These are phyloP conservation scores for Pyricularia sp. DNA, from an alignment of 2,329 filamentous ascomycete genomes.

Conservation along the genomic window DNA sequence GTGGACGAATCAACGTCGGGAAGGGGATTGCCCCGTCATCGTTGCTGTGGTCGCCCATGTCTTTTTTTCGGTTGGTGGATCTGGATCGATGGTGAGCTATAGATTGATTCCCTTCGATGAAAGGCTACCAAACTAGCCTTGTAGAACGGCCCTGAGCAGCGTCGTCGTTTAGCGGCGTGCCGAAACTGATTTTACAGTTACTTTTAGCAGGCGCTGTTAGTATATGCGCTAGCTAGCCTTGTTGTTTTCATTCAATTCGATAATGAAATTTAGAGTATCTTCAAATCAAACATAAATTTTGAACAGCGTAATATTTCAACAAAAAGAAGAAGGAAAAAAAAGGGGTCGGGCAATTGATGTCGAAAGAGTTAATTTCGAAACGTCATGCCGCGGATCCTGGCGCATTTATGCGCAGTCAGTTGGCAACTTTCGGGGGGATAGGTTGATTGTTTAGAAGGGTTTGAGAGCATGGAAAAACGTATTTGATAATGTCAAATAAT, in stretches of 20 bases:
- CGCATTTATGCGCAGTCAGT: background rate
- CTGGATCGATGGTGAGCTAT: background rate
- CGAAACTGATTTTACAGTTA: too few relatives aligned
- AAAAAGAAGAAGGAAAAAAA: background rate
- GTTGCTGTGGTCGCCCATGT: background rate
- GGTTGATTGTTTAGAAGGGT: background rate
- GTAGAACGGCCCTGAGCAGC: too few relatives aligned
- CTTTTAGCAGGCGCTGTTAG: too few relatives aligned
- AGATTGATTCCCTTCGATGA: background rate
- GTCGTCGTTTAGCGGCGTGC: too few relatives aligned
- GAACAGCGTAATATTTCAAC: background rate
- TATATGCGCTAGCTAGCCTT: too few relatives aligned
- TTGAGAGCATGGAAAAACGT: background rate
- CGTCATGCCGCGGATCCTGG: background rate
- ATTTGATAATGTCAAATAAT: background rate
- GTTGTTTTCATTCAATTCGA: too few relatives aligned
- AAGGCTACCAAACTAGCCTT: background rate
- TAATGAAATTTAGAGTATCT: too few relatives aligned
- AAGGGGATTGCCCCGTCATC: background rate
- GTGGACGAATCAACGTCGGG: slow-evolving; percentile 63
- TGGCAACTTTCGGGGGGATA: background rate
- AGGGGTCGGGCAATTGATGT: background rate
- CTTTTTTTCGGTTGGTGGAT: too few relatives aligned
- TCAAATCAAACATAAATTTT: too few relatives aligned
- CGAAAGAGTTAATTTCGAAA: background rate